Evolutionary conservation across 208 protist species (phyloP), one percentile per base, ranked within the genome.

Genomic region (Lotmaria passim): DNA sequence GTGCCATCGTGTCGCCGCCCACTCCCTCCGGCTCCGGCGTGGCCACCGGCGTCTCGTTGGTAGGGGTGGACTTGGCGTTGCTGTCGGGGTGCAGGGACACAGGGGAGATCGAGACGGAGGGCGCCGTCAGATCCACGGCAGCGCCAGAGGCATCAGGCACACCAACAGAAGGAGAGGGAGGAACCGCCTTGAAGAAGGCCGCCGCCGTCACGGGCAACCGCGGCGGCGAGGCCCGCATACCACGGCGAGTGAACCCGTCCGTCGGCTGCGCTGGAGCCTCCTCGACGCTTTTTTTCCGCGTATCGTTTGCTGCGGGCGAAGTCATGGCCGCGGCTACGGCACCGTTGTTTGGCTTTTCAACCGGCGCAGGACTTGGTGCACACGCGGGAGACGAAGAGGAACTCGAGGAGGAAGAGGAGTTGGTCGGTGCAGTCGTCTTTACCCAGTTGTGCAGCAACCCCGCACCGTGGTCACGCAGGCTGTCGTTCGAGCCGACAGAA

Each of bases 361-460:
- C 21, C 38, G 2, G 14, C 58, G 6, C 17, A 41, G 17, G 10
- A 7, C 11, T 47, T n/a, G 34, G 10, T 8, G 56, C 14, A 3
- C 28, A 52, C 21, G 58, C 28, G 30, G 44, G 53, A 0, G 59
- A 53, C 33, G 69, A 30, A 3, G 50, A 15, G 14, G 60, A 6
- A 7, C 26, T 47, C 33, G 38, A 28, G 4, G 44, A n/a, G 10
- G 33, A 41, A 1, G 67, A 28, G 0, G 59, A 43, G 8, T 36
- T 34, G 12, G 53, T 23, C 12, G n/a, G 15, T 15, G 26, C 43
- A 12, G 55, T 7, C 23, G 53, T 34, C 33, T 59, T 69, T 19
- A 76, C 71, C 61, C 71, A 76, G 10, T 60, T 60, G 2, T 62
- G 71, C 23, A 69, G 7, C 14, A 64, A 46, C 10, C 50, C 71